Evolutionary conservation across 2,329 filamentous ascomycete genomes (phyloP).

Genomic region (Ophiostoma populinum): DNA sequence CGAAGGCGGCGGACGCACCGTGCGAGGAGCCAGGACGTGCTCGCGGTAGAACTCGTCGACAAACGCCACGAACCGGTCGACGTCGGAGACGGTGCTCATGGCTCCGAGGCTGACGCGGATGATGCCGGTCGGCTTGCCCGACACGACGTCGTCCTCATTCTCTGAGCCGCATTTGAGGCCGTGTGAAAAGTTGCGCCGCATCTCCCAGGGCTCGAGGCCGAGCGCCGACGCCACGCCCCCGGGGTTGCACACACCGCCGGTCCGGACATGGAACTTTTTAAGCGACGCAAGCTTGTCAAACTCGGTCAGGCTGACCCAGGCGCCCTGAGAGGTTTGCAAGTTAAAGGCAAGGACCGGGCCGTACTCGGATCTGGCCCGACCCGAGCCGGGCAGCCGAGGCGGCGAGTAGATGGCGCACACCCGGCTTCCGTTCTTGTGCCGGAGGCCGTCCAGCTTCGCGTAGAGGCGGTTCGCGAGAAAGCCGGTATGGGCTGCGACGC

Average conservation of each 20-base stretch:
- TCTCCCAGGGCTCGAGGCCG: slow-evolving; percentile 60
- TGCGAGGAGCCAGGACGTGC: not conserved
- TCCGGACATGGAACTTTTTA: slow-evolving; percentile 68
- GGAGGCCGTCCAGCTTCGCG: slow-evolving; percentile 37
- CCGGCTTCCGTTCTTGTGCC: slow-evolving; percentile 48
- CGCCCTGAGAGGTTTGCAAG: slow-evolving; percentile 46
- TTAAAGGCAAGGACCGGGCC: slow-evolving; percentile 81
- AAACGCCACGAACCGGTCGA: slow-evolving; percentile 55
- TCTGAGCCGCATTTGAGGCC: slow-evolving; percentile 75
- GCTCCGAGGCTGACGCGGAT: slow-evolving; percentile 75
- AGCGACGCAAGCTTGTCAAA: slow-evolving; percentile 73
- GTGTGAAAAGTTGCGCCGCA: slow-evolving; percentile 67
- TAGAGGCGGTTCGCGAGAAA: slow-evolving; percentile 45
- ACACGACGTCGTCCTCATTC: slow-evolving; percentile 59
- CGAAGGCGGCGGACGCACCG: too few species aligned
- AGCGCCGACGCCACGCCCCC: slow-evolving; percentile 64
- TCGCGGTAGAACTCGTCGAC: slow-evolving; percentile 47
- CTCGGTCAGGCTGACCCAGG: slow-evolving; percentile 67
- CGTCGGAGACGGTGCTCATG: slow-evolving; percentile 67
- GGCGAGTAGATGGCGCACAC: slow-evolving; percentile 51
- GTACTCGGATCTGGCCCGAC: slow-evolving; percentile 2
- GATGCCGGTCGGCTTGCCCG: slow-evolving; percentile 74
- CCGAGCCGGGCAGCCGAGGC: slow-evolving; percentile 1
- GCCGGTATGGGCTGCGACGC: slow-evolving; percentile 53
- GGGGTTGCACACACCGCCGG: slow-evolving; percentile 81